Evolutionary conservation across 2,329 filamentous ascomycete species (phyloP), one percentile per base, ranked within the genome.

Genomic region (Colletotrichum tamarilloi): DNA sequence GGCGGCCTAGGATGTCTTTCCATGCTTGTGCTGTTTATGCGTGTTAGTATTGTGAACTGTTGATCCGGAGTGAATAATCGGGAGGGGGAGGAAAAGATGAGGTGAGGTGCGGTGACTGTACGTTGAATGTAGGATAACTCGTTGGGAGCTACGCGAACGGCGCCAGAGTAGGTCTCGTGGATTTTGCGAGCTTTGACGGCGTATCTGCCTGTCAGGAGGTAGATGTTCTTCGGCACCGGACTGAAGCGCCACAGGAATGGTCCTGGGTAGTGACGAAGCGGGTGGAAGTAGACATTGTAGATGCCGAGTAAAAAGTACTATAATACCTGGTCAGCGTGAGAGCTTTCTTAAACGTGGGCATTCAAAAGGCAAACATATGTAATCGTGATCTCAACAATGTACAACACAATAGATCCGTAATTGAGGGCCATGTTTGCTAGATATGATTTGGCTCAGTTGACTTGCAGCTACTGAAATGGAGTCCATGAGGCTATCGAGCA

Each of bases 71-170:
- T 35, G 32, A 12, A 49, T 22, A 16, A 11, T 22, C 22, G 11
- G 22, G 5, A 2, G 24, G 58, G 8, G 24, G 24, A 26, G 24
- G 24, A 26, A 26, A 26, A 16, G 5, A 26, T 4, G 14, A 19
- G 30, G 5, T 8, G 28, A 28, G 52, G 26, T 14, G 1, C 2
- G 19, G 14, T 22, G 24, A 22, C 28, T 3, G 16, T 65, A 70
- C 66, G 66, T 63, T 65, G 70, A 14, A 73, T 81, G 70, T 84
- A 85, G 1, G 82, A 81, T 5, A 87, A 79, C 49, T 82, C 77
- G 52, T 82, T 80, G 0, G 85, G 85, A 0, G 78, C 80, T 5
- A 84, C 77, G 3, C 86, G 82, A 16, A 87, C 80, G 0, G 86
- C 79, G 30, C 77, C 75, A 2, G 77, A 77, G 55, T 80, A 81